Evolutionary conservation across 306 rosid genomes (phyloP), one percentile per base, ranked within the genome.

Genomic region (Quercus suber): DNA sequence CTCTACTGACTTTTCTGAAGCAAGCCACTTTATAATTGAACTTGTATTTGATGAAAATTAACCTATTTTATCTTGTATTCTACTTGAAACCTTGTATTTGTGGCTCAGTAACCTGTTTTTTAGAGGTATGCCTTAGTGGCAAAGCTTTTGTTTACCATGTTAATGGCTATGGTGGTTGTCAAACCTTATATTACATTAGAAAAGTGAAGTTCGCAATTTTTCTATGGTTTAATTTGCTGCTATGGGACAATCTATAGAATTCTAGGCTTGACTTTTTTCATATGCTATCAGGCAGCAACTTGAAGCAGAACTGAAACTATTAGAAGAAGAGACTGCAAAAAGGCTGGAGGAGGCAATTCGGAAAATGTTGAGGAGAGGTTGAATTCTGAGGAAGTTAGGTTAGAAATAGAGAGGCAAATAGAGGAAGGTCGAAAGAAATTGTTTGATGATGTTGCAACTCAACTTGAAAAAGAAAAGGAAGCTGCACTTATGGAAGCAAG

Each of bases 401-500:
- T 83, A 59, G 97, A 91, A 81, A 78, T 90, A 58, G 88, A 90
- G 81, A 86, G 85, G 74, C 91, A 88, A 43, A 70, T 93, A 45
- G 98, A 92, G 81, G 96, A 90, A 75, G 98, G 98, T 6, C 85
- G 90, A 73, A 90, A 75, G 77, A 83, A 84, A 82, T 86, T 91
- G 79, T 74, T 87, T 69, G 86, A 86, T 80, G 97, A 96, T 82
- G 99, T 96, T 59, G 91, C 88, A 69, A 82, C 74, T 75, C 97
- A 85, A 84, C 96, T 96, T 69, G 94, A 73, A 83, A 91, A 91
- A 81, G 99, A 96, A 88, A 96, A 93, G 88, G 86, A 96, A 87
- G 91, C 90, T 69, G 92, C 97, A 63, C 88, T 96, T 64, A 28
- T 55, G 67, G 98, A 91, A 81, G 98, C 99, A 76, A 88, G 93